phyloP scores from a whole-genome alignment of 2,329 filamentous ascomycete species.

The Stagonosporopsis cucurbitacearum region DNA sequence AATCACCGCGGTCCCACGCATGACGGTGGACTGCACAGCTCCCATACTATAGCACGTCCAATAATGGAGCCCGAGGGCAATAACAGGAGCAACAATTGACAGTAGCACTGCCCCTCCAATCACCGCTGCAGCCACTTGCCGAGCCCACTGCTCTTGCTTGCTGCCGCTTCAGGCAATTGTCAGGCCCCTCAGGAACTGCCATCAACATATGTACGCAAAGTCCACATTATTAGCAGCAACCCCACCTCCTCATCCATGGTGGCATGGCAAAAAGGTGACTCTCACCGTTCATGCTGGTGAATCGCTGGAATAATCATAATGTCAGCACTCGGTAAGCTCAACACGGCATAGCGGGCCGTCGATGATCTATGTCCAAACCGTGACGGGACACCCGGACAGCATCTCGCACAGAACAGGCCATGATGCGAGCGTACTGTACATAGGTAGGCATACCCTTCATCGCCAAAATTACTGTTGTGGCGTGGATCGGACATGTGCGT shows the following conservation, averaged over 20 bases:
- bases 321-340: slow-evolving; percentile 4
- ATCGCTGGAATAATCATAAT: background rate
- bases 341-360: slow-evolving; percentile 17
- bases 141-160: background rate
- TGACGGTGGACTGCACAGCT: slow-evolving; percentile 5
- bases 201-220: slow-evolving; percentile 6
- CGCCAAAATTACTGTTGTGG: background rate
- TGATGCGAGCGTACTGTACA: background rate
- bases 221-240: slow-evolving; percentile 3
- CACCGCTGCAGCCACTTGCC: slow-evolving; percentile 1
- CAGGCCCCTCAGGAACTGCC: slow-evolving; percentile 6
- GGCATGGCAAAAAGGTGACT: too few relatives aligned
- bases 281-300: slow-evolving; percentile 16
- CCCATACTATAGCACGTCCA: background rate
- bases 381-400: slow-evolving; percentile 1
- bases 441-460: background rate
- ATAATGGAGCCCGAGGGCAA: background rate
- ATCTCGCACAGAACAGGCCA: slow-evolving; percentile 3
- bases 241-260: too few relatives aligned
- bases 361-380: slow-evolving; percentile 10
- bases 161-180: slow-evolving; percentile 1
- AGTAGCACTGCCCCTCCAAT: slow-evolving; percentile 1
- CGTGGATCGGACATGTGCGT: background rate
- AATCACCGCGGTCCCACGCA: slow-evolving; percentile 11
- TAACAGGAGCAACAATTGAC: background rate